Evolutionary conservation across 352 stramenopile species (phyloP).

Genomic region (Pythium coloratum): DNA sequence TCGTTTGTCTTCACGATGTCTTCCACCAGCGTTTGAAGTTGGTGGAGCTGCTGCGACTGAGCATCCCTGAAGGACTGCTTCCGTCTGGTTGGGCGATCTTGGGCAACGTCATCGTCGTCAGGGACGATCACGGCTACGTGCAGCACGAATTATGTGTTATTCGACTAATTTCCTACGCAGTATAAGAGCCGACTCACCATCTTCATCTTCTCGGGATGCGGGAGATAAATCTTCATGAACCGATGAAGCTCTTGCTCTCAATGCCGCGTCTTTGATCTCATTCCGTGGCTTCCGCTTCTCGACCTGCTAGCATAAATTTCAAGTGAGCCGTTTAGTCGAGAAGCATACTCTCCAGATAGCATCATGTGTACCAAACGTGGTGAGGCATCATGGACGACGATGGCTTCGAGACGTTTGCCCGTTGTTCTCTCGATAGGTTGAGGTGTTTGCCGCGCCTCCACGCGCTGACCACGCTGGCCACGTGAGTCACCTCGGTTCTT

Average conservation of each 20-base stretch:
- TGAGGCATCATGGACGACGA: too few relatives aligned
- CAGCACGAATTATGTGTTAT: not conserved
- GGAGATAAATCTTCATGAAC: not conserved
- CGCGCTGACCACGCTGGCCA: not conserved
- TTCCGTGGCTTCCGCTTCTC: not conserved
- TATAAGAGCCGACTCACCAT: not conserved
- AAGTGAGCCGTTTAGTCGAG: too few relatives aligned
- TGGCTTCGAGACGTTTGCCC: too few relatives aligned
- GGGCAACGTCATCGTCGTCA: slow-evolving; percentile 5
- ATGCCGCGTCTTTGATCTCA: not conserved
- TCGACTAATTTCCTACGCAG: not conserved
- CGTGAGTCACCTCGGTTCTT: not conserved
- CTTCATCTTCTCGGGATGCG: not conserved
- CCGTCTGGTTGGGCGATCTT: not conserved
- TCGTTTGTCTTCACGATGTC: slow-evolving; percentile 25
- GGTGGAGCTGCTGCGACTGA: slow-evolving; percentile 14
- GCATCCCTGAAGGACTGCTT: slow-evolving; percentile 12
- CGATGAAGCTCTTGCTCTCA: not conserved
- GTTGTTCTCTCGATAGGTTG: not conserved
- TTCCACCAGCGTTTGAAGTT: slow-evolving; percentile 15
- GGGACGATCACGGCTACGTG: slow-evolving; percentile 5
- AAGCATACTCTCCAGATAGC: not conserved
- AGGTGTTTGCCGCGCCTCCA: not conserved
- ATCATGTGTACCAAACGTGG: too few relatives aligned
- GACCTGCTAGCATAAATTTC: not conserved